Base-by-base conservation (phyloP, 345 rosid species). In the Combretum micranthum region DNA sequence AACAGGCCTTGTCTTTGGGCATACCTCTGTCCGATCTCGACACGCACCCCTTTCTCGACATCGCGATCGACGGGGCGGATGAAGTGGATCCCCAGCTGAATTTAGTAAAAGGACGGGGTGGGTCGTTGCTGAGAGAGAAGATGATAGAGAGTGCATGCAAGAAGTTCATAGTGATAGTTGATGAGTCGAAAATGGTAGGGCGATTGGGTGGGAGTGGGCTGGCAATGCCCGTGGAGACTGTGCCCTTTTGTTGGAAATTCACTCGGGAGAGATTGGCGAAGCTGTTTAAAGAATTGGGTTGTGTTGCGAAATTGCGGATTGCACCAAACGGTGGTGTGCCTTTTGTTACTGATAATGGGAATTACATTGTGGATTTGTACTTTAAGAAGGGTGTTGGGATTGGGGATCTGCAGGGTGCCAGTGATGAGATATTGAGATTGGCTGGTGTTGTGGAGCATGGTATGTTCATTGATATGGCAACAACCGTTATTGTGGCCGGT, bases 11-110 rank as follows among this genome's bases (percentile, higher is more conserved):
- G 1, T 87, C 99, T 12, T 65, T 83, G 1, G 94, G 88, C 0
- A 93, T 93, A 52, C 99, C 97, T 8, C 65, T 93, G 12, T 79
- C 97, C 26, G 92, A 85, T 60, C 88, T 93, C 62, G 90, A 89
- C 52, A 60, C 78, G 11, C 82, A 83, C 44, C 92, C 95, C 12
- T 58, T 48, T 57, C 60, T 93, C 52, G 96, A 93, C 60, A 70
- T 93, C 61, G 91, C 96, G 4, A 93, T 93, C 50, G 99, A 93
- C 72, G 99, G 99, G 13, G 99, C 99, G 7, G 99, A 93, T 37
- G 99, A 93, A 77, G 96, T 93, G n/a, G 99, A 89, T 70, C 78
- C 85, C 4, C 50, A 42, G 39, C 86, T 93, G 60, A 87, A 93
- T 58, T 73, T 93, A 42, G 99, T 87, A 5, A 93, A 93, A 57